Conservation (phyloP, 805 yeast species). For the Sugiyamaella mastotermitis region DNA sequence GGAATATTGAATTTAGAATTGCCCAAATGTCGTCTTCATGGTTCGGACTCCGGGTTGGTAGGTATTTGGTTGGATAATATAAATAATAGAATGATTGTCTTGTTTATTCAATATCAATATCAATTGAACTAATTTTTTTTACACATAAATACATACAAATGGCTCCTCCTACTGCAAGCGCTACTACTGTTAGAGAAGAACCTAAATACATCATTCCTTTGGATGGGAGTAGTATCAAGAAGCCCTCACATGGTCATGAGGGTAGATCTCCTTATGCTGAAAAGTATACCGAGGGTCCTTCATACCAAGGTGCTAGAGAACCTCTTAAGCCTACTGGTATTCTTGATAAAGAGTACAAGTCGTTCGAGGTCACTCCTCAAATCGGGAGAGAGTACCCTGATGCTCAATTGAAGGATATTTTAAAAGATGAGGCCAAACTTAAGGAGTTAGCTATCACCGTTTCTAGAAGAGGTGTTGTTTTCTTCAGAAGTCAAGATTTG, state of each 20-base stretch:
- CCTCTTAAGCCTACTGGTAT: slow-evolving; percentile 23
- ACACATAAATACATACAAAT: slow-evolving; percentile 1
- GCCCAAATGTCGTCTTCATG: too few relatives aligned
- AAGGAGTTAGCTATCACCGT: slow-evolving; percentile 42
- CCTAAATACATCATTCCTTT: slow-evolving; percentile 6
- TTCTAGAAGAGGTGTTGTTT: slow-evolving; percentile 46
- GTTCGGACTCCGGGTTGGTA: too few relatives aligned
- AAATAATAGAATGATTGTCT: too few relatives aligned
- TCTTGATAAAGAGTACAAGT: slow-evolving; percentile 24
- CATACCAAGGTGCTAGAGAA: slow-evolving; percentile 9
- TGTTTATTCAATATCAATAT: too few relatives aligned
- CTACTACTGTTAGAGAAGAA: too few relatives aligned
- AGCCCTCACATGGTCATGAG: slow-evolving; percentile 2
- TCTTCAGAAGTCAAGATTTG: slow-evolving; percentile 41
- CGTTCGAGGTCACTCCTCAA: slow-evolving; percentile 27
- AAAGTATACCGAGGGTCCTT: slow-evolving; percentile 20
- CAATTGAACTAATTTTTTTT: not conserved
- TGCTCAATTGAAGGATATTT: slow-evolving; percentile 23
- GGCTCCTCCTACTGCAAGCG: slow-evolving; percentile 5
- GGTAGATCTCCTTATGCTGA: slow-evolving; percentile 27
- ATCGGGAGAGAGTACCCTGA: slow-evolving; percentile 28
- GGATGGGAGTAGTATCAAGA: slow-evolving; percentile 2
- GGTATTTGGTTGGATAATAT: too few relatives aligned
- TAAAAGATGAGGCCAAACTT: slow-evolving; percentile 25
- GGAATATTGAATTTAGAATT: too few relatives aligned